Conservation (phyloP, 2,329 filamentous ascomycete species). For the Fusarium floridanum region DNA sequence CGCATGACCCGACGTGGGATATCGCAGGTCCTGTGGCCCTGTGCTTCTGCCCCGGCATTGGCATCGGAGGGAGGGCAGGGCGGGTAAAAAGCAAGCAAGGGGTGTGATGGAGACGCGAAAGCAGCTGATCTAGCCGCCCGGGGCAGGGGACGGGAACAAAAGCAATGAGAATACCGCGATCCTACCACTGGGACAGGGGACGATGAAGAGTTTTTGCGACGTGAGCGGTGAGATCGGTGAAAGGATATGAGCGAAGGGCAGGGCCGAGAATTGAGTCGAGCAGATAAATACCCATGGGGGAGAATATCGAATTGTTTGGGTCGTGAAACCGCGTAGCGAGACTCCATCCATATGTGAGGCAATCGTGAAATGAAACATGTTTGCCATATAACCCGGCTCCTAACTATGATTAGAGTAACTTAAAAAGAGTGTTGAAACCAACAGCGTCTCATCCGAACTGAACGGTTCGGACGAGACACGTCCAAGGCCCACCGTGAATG, state of each 20-base stretch:
- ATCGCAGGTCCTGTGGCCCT: not conserved
- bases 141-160: not conserved
- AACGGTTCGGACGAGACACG: not conserved
- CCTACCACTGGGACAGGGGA: not conserved
- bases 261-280: not conserved
- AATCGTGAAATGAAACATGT: slow-evolving; percentile 2
- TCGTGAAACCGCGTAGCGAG: not conserved
- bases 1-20: not conserved
- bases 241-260: not conserved
- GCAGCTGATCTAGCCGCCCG: not conserved
- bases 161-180: not conserved
- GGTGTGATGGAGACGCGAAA: not conserved
- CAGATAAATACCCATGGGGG: not conserved
- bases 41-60: not conserved
- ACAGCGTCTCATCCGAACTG: slow-evolving; percentile 1
- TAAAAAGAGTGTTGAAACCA: not conserved
- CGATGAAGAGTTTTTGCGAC: not conserved
- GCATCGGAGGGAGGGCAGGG: not conserved
- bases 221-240: not conserved
- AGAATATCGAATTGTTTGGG: not conserved
- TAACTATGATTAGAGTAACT: not conserved
- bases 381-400: not conserved
- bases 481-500: not conserved
- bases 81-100: not conserved
- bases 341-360: not conserved